Evolutionary conservation across 2,329 filamentous ascomycete genomes (phyloP), one percentile per base, ranked within the genome.

Genomic region (Colletotrichum sp.): DNA sequence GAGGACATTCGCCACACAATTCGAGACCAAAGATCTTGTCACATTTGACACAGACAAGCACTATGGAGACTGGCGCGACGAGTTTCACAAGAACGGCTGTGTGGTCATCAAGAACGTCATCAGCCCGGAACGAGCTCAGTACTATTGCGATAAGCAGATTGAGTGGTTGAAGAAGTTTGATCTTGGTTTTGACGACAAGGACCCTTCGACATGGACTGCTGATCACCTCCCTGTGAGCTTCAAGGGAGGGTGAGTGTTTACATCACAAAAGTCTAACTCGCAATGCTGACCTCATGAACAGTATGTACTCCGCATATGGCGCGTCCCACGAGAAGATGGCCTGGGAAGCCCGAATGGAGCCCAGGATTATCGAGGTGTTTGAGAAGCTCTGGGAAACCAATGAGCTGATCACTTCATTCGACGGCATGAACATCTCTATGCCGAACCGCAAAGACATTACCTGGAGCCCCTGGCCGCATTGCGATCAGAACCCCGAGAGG

Each of bases 401-500:
- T 4, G 79, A 81, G 71, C 78, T 82, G 18, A 77, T 81, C 57
- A 74, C 62, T 49, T 81, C 80, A 3, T 82, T 82, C 65, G 81
- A 82, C 68, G 79, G 79, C 57, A 82, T 88, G 73, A 88, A 88
- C 76, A 81, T 88, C 57, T 85, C 85, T 0, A 78, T 87, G n/a
- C 86, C 87, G 1, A 81, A 82, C n/a, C 81, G 83, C 2, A 86
- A 83, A 49, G 83, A 86, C 67, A 75, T 86, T 8, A 80, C 74
- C 5, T 86, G 82, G 82, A 82, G 78, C 26, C 85, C 86, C 4
- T 89, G 87, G 87, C 87, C 86, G 8, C 87, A 88, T 72, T 83
- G 84, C 59, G 87, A 88, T 78, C 85, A 88, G 77, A 84, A 82
- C 34, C 86, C 83, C 0, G 76, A 83, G 7, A 81, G 84, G 4